These are phyloP conservation scores for Pichia terricola DNA, from an alignment of 1,139 yeast species.

Conservation along the genomic window DNA sequence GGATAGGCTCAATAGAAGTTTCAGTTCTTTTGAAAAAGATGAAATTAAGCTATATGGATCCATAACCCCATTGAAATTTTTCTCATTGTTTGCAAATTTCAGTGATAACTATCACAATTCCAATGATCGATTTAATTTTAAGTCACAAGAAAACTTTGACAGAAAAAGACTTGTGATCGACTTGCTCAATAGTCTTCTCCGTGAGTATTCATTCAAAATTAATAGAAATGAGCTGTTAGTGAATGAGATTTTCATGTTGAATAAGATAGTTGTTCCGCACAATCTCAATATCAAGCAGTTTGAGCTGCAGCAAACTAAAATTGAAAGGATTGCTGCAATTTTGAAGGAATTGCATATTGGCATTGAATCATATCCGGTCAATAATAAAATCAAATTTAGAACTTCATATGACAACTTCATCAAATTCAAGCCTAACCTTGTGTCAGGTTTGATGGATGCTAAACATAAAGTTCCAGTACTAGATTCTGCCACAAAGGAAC, in stretches of 20 bases:
- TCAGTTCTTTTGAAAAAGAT: conserved; percentile 28
- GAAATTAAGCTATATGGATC: conserved; percentile 49
- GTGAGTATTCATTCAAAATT: conserved; percentile 1
- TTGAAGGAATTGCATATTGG: conserved; percentile 1
- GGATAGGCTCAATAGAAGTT: conserved; percentile 36
- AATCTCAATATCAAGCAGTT: conserved; percentile 18
- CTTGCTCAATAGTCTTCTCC: conserved; percentile 8
- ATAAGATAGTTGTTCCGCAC: conserved; percentile 35
- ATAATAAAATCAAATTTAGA: background rate
- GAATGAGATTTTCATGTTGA: conserved; percentile 39
- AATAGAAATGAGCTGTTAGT: conserved; percentile 6
- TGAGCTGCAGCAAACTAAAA: conserved; percentile 16
- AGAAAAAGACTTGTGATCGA: conserved; percentile 18
- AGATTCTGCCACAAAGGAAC: background rate
- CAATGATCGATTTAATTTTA: conserved; percentile 4
- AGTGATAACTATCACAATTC: conserved; percentile 26
- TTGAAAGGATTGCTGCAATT: conserved; percentile 1
- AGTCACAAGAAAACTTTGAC: conserved; percentile 8
- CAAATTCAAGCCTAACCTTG: conserved; percentile 7
- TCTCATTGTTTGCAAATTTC: conserved; percentile 43
- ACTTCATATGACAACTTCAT: background rate
- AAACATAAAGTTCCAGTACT: background rate
- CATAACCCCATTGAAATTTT: conserved; percentile 53
- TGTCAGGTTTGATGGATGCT: conserved; percentile 2
- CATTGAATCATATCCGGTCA: conserved; percentile 2